phyloP scores from a whole-genome alignment of 768 basidiomycete genomes.

The Hygrocybe coccinea region DNA sequence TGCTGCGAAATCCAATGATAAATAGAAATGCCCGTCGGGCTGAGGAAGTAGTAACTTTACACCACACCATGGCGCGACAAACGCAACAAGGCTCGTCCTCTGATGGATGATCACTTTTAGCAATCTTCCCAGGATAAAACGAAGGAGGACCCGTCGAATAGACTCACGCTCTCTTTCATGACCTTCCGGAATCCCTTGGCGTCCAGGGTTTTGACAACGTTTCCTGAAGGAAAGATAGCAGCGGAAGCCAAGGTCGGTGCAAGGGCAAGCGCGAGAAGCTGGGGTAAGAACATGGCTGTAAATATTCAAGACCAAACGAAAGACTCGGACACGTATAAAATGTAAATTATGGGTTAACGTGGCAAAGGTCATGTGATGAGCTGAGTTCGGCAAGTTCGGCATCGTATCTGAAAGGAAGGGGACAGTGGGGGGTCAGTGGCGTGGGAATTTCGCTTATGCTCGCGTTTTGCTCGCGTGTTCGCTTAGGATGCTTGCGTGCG shows the following conservation, averaged over 20 bases:
- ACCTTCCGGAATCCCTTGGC: slow-evolving; percentile 62
- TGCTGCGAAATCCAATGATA: slow-evolving; percentile 44
- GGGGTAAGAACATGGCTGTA: slow-evolving; percentile 4
- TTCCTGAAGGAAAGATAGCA: slow-evolving; percentile 45
- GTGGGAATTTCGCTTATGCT: too few species aligned
- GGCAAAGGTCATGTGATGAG: too few species aligned
- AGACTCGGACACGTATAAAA: too few species aligned
- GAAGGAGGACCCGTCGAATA: not conserved
- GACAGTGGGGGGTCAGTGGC: too few species aligned
- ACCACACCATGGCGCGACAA: slow-evolving; percentile 94
- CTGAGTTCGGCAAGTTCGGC: too few species aligned
- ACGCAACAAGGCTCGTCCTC: slow-evolving; percentile 79
- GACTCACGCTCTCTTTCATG: slow-evolving; percentile 71
- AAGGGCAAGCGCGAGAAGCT: slow-evolving; percentile 2
- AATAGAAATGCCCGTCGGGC: too few species aligned
- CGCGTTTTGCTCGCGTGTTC: too few species aligned
- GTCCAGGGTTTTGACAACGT: slow-evolving; percentile 70
- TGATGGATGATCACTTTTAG: slow-evolving; percentile 21
- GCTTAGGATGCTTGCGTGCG: too few species aligned
- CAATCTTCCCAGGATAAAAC: not conserved
- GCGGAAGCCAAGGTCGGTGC: slow-evolving; percentile 39
- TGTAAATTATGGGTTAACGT: too few species aligned
- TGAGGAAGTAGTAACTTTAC: slow-evolving; percentile 38
- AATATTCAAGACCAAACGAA: too few species aligned
- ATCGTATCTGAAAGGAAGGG: too few species aligned